These are phyloP conservation scores for Anethum foeniculum DNA, from an alignment of 140 eudicot species.

Conservation along the genomic window DNA sequence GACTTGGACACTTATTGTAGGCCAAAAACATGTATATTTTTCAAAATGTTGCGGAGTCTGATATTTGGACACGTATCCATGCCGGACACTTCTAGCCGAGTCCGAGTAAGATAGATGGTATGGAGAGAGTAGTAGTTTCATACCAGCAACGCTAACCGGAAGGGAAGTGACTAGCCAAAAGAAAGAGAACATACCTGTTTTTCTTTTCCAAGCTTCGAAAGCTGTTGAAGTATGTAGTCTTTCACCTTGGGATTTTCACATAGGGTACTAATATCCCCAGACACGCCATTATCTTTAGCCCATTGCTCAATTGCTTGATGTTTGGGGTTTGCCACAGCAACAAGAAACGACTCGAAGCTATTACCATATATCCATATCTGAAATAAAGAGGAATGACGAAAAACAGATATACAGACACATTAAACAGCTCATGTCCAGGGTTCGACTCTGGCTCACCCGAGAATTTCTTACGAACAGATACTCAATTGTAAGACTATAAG, in stretches of 20 bases:
- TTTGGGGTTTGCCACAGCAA: constrained; percentile 76
- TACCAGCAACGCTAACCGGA: neutral
- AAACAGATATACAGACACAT: neutral
- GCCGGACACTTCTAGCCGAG: no score
- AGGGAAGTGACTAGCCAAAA: neutral
- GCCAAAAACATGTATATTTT: no score
- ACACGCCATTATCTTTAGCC: constrained; percentile 46
- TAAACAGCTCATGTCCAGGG: neutral
- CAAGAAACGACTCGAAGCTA: constrained; percentile 81
- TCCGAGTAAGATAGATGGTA: no score
- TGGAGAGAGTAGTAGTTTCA: neutral
- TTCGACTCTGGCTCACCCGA: no score
- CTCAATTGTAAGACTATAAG: no score
- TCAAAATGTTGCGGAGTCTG: no score
- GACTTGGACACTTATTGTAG: no score
- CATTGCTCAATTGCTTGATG: constrained; percentile 55
- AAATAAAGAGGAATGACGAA: constrained; percentile 1
- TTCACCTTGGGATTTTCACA: constrained; percentile 61
- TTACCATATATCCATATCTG: constrained; percentile 89
- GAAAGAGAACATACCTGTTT: constrained; percentile 49
- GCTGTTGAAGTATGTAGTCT: constrained; percentile 62
- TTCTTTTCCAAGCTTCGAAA: constrained; percentile 56
- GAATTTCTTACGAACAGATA: no score
- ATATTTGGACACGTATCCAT: no score
- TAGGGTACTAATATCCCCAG: constrained; percentile 54